phyloP scores from a whole-genome alignment of 768 basidiomycete genomes.

The Suillus sp. region DNA sequence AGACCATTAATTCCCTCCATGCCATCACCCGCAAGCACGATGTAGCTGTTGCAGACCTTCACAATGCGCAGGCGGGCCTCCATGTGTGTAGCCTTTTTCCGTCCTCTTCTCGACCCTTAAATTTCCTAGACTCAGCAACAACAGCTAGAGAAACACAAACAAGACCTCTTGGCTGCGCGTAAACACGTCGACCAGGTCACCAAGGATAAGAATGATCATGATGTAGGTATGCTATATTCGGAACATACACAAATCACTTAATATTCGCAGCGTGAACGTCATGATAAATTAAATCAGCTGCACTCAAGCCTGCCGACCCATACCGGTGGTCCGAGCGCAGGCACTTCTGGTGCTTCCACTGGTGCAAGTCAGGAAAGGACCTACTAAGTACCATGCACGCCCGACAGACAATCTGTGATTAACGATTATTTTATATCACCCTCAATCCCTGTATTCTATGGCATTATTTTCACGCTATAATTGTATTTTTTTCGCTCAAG shows the following conservation, averaged over 20 bases:
- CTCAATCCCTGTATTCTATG: background rate
- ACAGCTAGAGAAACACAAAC: slow-evolving; percentile 22
- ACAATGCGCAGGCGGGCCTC: slow-evolving; percentile 45
- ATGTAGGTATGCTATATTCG: slow-evolving; percentile 19
- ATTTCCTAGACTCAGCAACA: slow-evolving; percentile 28
- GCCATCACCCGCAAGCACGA: slow-evolving; percentile 57
- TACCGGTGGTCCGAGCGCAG: background rate
- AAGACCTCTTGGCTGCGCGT: slow-evolving; percentile 19
- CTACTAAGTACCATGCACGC: background rate
- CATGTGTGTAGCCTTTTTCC: slow-evolving; percentile 35
- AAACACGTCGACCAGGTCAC: slow-evolving; percentile 24
- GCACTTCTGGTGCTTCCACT: slow-evolving; percentile 3
- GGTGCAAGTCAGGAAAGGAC: slow-evolving; percentile 3
- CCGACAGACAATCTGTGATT: background rate
- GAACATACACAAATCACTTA: background rate
- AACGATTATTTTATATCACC: background rate
- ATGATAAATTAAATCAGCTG: slow-evolving; percentile 19
- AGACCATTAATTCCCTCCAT: slow-evolving; percentile 50
- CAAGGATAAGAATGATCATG: slow-evolving; percentile 23
- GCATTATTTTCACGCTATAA: background rate
- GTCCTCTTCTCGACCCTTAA: background rate
- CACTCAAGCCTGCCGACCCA: slow-evolving; percentile 4
- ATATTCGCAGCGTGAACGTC: slow-evolving; percentile 23
- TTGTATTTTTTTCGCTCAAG: background rate
- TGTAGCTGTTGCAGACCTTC: slow-evolving; percentile 43